A percentile compares a stretch with the other conserved stretches of the same genome.
phyloP scores from a whole-genome alignment of 75 land plant species.

The Picea glauca region DNA sequence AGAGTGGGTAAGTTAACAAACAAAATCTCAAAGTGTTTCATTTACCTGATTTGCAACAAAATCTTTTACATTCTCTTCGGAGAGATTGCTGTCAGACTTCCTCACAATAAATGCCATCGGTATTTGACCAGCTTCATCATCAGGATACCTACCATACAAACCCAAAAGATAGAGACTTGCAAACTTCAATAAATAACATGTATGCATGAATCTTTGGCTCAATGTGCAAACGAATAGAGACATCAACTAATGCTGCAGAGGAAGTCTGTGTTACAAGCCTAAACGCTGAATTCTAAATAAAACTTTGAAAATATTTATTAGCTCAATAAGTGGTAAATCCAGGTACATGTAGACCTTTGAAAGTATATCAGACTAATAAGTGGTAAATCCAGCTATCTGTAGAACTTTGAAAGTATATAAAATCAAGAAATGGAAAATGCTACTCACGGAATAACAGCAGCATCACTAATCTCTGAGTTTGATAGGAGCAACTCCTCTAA shows the following conservation, averaged over 20 bases:
- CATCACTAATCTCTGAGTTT: slow-evolving; percentile 65
- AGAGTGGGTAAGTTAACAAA: not conserved
- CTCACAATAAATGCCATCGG: slow-evolving; percentile 52
- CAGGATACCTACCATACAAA: slow-evolving; percentile 27
- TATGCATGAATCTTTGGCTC: slow-evolving; percentile 2
- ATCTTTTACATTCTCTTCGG: slow-evolving; percentile 24
- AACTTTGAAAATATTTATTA: too few relatives aligned
- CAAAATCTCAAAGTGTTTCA: not conserved
- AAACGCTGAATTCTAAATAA: too few relatives aligned
- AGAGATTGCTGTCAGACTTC: slow-evolving; percentile 15
- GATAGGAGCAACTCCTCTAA: slow-evolving; percentile 67
- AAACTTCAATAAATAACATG: too few relatives aligned
- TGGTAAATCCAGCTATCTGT: not conserved
- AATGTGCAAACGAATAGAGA: not conserved
- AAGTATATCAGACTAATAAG: too few relatives aligned
- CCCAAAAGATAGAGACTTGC: too few relatives aligned
- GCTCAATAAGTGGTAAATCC: too few relatives aligned
- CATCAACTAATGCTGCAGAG: not conserved
- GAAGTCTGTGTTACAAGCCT: too few relatives aligned
- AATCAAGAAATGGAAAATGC: too few relatives aligned
- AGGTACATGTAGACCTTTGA: too few relatives aligned
- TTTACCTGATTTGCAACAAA: slow-evolving; percentile 43
- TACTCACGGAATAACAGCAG: slow-evolving; percentile 84
- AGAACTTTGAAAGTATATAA: not conserved
- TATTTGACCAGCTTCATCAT: slow-evolving; percentile 46